These are phyloP conservation scores for Acacia pycnantha DNA, from an alignment of 331 rosid genomes.

Conservation along the genomic window DNA sequence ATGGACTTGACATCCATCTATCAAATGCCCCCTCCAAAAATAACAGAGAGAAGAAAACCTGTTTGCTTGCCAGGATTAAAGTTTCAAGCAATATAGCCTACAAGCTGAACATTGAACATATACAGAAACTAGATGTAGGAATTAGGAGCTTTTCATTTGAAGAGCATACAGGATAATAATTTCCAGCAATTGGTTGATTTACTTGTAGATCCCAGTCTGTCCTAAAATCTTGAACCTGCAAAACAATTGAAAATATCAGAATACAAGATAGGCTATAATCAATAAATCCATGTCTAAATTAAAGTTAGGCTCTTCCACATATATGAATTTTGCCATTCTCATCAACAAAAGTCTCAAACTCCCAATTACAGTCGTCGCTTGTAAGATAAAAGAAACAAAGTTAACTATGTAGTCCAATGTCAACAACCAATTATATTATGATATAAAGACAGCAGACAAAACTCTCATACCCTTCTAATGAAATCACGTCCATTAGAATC, in stretches of 20 bases:
- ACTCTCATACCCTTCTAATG: constrained; percentile 61
- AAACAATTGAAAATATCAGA: constrained; percentile 25
- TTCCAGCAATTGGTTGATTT: constrained; percentile 84
- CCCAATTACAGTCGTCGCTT: background rate
- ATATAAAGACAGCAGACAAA: constrained; percentile 10
- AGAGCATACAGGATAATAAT: constrained; percentile 76
- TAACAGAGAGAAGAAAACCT: constrained; percentile 13
- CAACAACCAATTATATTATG: background rate
- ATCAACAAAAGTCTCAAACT: constrained; percentile 17
- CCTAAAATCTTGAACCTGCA: constrained; percentile 73
- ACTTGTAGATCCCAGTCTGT: constrained; percentile 75
- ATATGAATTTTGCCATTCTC: constrained; percentile 1
- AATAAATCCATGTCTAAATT: background rate
- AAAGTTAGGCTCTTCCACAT: background rate
- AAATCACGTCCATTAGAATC: constrained; percentile 94
- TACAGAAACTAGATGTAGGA: background rate
- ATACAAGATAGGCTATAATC: background rate
- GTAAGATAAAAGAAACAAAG: background rate
- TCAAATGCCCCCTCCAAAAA: constrained; percentile 1
- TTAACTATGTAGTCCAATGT: constrained; percentile 3
- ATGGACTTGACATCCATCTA: constrained; percentile 14
- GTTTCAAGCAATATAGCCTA: background rate
- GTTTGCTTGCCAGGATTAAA: background rate
- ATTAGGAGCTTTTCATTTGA: constrained; percentile 17
- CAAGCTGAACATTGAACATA: constrained; percentile 11